Evolutionary conservation across 176 grass and related monocot genomes (phyloP), one percentile per base, ranked within the genome.

Genomic region (Hyparrhenia diplandra): DNA sequence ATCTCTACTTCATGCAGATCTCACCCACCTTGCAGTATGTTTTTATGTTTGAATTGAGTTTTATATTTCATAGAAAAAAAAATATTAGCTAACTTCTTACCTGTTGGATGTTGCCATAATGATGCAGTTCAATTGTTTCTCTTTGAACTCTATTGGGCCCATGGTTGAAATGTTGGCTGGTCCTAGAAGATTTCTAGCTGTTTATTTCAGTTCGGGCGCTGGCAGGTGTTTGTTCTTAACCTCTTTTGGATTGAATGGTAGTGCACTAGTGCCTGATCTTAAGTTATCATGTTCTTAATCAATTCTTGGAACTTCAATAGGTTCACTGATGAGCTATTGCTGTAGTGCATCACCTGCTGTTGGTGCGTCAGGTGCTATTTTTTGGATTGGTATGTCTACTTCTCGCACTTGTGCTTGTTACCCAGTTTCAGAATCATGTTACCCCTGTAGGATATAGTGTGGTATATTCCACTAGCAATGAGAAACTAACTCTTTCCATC

Each of bases 361-460:
- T 80, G 95, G 95, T 80, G 92, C 92, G 12, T 98, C 95, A 64
- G 95, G 92, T 43, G 95, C 92, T 40, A 92, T 98, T 78, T 98
- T n/a, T 94, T 73, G 88, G 95, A 89, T 80, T 98, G 87, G 95
- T 98, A 93, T 49, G 54, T 78, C 32, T 51, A 45, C 21, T 82
- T 77, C 67, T 17, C 6, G 65, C 76, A 10, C 8, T 25, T 24
- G 29, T 14, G 14, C 5, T 13, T 2, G n/a, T 35, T 27, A 36
- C 30, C 41, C 30, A 27, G 34, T 79, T 20, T 41, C 9, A 66
- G 69, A 69, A 42, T 54, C 42, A 45, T 79, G 35, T 30, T 76
- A 77, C 34, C 32, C 27, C n/a, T n/a, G n/a, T n/a, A n/a, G n/a
- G n/a, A n/a, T 65, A 37, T 40, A 52, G 21, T 59, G 10, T 37